Percentiles rank a stretch among this genome's conserved stretches.
phyloP scores from a whole-genome alignment of 2,329 filamentous ascomycete genomes.

The Sporothrix globosa region DNA sequence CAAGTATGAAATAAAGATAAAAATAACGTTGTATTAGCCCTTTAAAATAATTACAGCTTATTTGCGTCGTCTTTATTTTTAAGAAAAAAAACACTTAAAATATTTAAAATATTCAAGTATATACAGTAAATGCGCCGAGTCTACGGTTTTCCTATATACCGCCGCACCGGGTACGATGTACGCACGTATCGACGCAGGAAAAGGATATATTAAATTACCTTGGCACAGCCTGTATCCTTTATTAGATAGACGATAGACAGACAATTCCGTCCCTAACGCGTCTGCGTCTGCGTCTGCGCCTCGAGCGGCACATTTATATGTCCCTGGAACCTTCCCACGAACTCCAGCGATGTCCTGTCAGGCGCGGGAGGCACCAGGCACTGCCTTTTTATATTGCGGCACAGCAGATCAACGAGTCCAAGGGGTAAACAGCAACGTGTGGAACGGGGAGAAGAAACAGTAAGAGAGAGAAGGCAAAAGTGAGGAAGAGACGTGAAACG shows the following conservation, averaged over 20 bases:
- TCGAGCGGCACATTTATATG: background rate
- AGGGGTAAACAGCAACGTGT: background rate
- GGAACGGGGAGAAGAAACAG: background rate
- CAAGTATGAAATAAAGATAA: background rate
- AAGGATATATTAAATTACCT: background rate
- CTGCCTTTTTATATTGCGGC: conserved; percentile 16
- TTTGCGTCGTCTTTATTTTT: too few species aligned
- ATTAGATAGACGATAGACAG: background rate
- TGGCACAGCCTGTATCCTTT: conserved; percentile 4
- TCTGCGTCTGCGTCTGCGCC: conserved; percentile 4
- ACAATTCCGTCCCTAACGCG: background rate
- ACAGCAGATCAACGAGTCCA: background rate
- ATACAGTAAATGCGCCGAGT: too few species aligned
- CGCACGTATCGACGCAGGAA: background rate
- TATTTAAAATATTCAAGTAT: too few species aligned
- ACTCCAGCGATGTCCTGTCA: background rate
- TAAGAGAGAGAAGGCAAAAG: background rate
- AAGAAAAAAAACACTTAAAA: too few species aligned
- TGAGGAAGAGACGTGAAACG: background rate
- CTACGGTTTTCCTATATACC: background rate
- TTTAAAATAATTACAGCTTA: too few species aligned
- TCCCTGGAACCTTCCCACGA: background rate
- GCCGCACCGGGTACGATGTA: background rate
- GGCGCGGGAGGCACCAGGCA: conserved; percentile 3
- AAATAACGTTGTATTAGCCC: background rate